These are phyloP conservation scores for Platanus orientalis DNA, from an alignment of 164 flowering plant species.

Conservation along the genomic window DNA sequence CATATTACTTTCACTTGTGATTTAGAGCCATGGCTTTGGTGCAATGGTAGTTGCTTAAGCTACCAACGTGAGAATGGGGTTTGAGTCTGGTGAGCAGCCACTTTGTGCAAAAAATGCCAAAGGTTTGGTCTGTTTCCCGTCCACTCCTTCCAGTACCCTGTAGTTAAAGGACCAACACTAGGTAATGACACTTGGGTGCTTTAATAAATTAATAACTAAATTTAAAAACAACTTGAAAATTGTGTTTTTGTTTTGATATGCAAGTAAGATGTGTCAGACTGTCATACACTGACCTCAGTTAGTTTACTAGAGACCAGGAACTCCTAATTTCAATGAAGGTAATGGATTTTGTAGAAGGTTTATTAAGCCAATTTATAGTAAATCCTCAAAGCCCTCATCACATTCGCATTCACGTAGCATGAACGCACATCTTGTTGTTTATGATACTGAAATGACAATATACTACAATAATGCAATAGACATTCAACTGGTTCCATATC, in stretches of 20 bases:
- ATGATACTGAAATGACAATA: conserved; percentile 12
- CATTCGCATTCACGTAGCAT: background rate
- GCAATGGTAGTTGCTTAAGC: too few species aligned
- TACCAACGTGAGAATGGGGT: too few species aligned
- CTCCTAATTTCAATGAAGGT: conserved; percentile 13
- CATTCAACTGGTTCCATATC: conserved; percentile 1
- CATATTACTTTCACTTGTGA: too few species aligned
- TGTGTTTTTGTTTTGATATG: background rate
- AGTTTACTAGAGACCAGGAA: conserved; percentile 13
- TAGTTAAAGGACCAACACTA: too few species aligned
- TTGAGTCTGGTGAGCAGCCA: too few species aligned
- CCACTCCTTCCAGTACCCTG: too few species aligned
- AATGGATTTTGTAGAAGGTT: conserved; percentile 16
- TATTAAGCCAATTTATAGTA: background rate
- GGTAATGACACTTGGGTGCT: too few species aligned
- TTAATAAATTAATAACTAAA: background rate
- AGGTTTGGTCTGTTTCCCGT: too few species aligned
- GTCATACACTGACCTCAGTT: conserved; percentile 9
- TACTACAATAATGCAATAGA: conserved; percentile 1
- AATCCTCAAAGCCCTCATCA: background rate
- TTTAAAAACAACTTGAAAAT: background rate
- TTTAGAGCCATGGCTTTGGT: too few species aligned
- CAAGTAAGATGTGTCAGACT: conserved; percentile 13
- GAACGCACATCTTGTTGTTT: background rate
- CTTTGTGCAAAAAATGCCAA: too few species aligned